Base-by-base conservation (phyloP, 192 early-diverging fungal species). In the Coemansia sp. region DNA sequence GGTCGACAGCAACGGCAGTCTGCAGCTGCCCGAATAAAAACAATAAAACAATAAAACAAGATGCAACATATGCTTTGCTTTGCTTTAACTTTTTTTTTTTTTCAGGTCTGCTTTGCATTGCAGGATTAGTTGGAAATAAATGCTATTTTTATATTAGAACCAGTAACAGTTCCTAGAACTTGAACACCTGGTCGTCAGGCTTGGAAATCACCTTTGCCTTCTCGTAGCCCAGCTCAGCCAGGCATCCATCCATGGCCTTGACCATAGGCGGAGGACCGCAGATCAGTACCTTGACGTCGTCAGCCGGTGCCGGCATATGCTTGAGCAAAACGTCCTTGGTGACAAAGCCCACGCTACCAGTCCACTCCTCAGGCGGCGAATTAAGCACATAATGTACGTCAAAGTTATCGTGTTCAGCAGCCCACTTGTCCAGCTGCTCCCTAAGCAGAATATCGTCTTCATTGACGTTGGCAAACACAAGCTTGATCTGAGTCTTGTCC, bases 261-360 rank as follows among this genome's bases (percentile, higher is more conserved):
- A 93, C 78, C 90, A 96, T 95, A 4, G 94, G 94, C 49, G 88
- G 90, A 29, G 94, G 93, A 36, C 96, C 96, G 75, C 96, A 96
- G 17, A 97, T 71, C 32, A 97, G 83, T 45, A 97, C 80, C 86
- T 96, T 96, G 80, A 91, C 83, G 67, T 93, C 89, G 34, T 84
- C 58, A 22, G 93, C 89, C 17, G 92, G 91, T 14, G 69, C 76
- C 17, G 94, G 93, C 64, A 86, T 83, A 71, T 85, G 70, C 67
- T 92, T 63, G 20, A 83, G 70, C 68, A 97, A 90, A 73, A 96
- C 90, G 17, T 93, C 90, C 60, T 89, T 86, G 66, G 87, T 91
- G 5, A 97, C 90, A 80, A 95, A 96, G 4, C 96, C 96, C 14
- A 86, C 81, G 29, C 89, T 89, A 54, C 93, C 93, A 45, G 78